Percentiles rank a stretch among this genome's conserved stretches.
Conservation (phyloP, 495 filamentous ascomycete genomes). For the Aspergillus campestris region DNA sequence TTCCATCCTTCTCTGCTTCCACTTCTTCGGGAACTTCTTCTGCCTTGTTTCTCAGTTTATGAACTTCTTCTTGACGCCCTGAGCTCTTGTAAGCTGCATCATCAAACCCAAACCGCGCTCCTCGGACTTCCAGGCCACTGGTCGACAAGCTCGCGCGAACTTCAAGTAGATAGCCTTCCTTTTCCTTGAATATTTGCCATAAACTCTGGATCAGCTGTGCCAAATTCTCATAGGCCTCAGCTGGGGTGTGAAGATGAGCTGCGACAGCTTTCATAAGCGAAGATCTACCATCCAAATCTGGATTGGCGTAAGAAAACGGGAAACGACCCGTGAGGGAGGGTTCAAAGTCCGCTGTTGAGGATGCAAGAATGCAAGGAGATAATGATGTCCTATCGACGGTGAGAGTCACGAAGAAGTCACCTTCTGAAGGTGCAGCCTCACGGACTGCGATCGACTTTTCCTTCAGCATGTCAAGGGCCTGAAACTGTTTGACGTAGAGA, state of each 20-base stretch:
- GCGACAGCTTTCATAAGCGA: conserved; percentile 33
- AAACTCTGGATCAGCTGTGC: conserved; percentile 45
- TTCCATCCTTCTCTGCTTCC: conserved; percentile 61
- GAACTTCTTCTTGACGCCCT: conserved; percentile 56
- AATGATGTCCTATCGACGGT: conserved; percentile 55
- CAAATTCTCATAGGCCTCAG: conserved; percentile 33
- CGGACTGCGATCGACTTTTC: conserved; percentile 41
- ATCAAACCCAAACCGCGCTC: conserved; percentile 60
- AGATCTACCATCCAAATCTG: conserved; percentile 21
- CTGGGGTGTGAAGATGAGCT: conserved; percentile 43
- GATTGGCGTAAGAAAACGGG: conserved; percentile 49
- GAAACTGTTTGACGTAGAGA: conserved; percentile 50
- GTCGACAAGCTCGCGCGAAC: conserved; percentile 33
- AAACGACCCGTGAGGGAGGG: conserved; percentile 41
- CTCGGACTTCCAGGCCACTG: conserved; percentile 39
- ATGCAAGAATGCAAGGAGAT: conserved; percentile 60
- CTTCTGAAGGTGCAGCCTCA: conserved; percentile 21
- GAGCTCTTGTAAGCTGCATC: conserved; percentile 65
- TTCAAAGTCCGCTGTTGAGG: conserved; percentile 37
- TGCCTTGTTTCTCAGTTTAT: conserved; percentile 43
- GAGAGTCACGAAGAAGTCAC: conserved; percentile 48
- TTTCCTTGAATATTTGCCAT: conserved; percentile 52
- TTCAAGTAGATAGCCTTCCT: conserved; percentile 58
- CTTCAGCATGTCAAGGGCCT: conserved; percentile 53
- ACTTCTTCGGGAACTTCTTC: conserved; percentile 50